These are phyloP conservation scores for Plectosphaerella plurivora DNA, from an alignment of 2,329 filamentous ascomycete species.

Conservation along the genomic window DNA sequence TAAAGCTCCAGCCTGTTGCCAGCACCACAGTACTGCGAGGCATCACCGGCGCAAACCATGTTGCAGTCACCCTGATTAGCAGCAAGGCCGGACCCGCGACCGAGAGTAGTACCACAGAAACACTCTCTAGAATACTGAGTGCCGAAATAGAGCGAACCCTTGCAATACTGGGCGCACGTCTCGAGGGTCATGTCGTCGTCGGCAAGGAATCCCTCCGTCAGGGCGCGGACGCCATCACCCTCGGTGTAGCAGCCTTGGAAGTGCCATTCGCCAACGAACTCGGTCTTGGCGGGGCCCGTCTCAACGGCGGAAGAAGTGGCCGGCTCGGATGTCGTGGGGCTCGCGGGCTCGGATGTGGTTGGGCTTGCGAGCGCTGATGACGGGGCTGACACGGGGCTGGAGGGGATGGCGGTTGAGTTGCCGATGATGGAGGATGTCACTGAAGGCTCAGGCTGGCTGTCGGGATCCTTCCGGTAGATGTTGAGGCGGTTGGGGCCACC, in stretches of 20 bases:
- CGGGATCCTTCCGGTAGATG: slow-evolving; percentile 20
- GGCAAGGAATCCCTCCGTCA: slow-evolving; percentile 20
- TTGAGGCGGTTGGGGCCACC: slow-evolving; percentile 29
- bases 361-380: not conserved
- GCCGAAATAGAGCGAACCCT: slow-evolving; percentile 24
- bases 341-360: slow-evolving; percentile 16
- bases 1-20: slow-evolving; percentile 27
- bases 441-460: not conserved
- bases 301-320: slow-evolving; percentile 5
- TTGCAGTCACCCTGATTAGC: slow-evolving; percentile 25
- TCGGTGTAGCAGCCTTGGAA: slow-evolving; percentile 34
- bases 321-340: slow-evolving; percentile 26
- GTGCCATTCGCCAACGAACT: slow-evolving; percentile 19
- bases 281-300: slow-evolving; percentile 18
- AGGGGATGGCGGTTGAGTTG: not conserved
- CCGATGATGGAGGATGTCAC: slow-evolving; percentile 6
- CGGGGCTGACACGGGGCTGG: not conserved
- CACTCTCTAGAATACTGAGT: slow-evolving; percentile 31
- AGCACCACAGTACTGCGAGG: slow-evolving; percentile 28
- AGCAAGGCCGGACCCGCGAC: slow-evolving; percentile 19
- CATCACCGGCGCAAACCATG: slow-evolving; percentile 25
- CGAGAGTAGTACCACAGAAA: slow-evolving; percentile 29
- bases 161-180: slow-evolving; percentile 23
- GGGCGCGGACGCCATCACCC: slow-evolving; percentile 21
- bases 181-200: slow-evolving; percentile 30